Evolutionary conservation across 805 yeast genomes (phyloP), one percentile per base, ranked within the genome.

Genomic region (Yarrowia osloensis): DNA sequence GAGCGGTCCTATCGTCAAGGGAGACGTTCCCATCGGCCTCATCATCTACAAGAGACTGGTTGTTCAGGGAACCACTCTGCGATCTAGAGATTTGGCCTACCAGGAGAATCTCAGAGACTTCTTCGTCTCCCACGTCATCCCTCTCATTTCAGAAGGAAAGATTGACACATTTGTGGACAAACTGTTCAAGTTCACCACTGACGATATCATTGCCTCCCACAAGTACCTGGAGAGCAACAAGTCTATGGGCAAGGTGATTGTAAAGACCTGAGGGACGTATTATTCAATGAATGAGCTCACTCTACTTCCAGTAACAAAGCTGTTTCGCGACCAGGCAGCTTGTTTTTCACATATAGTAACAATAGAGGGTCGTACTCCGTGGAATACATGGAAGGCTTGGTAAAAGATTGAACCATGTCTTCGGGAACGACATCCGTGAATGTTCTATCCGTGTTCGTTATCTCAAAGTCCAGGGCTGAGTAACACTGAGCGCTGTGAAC

Each of bases 31-130:
- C 54, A 50, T 75, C 19, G 66, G 73, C 1, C 37, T 49, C 26
- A 50, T 77, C 19, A 55, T 74, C 19, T 67, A 68, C 66, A 77
- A 75, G 65, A 67, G 77, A 4, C 62, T 75, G 22, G 47, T 69
- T 1, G 31, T 78, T 12, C 70, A 69, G 22, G 78, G 79, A 13
- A 70, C 76, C 13, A 74, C 77, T 6, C 59, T 77, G 39, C 71
- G 80, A 24, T 55, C 74, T 0, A 71, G 76, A 12, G 26, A 70
- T 8, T 69, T 72, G 1, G 70, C 66, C 19, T 72, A 74, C 59
- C 75, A 75, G 68, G 21, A 66, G 26, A 57, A 67, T 28, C 68
- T 76, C 24, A 61, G 73, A 17, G 73, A 71, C 22, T 70, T 68
- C 31, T 42, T 78, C 33, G 72, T 49, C n/a, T 69, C 71, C 46